Conservation (phyloP, 179 eudicot species). For the Pouteria campechiana region DNA sequence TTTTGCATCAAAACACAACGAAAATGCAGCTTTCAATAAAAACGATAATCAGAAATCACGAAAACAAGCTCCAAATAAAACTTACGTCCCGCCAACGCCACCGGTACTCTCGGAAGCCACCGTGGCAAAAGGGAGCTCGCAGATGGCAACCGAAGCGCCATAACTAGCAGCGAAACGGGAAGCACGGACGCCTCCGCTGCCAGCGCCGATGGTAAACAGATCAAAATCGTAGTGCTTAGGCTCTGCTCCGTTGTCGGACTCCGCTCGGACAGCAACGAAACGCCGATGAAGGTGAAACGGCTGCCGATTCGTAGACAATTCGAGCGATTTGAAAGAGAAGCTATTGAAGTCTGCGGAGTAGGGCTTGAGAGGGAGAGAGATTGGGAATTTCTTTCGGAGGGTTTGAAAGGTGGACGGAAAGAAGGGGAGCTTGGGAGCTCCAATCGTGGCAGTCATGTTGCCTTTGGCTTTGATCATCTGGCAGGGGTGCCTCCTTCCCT, state of each 20-base stretch:
- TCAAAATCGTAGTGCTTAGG: conserved; percentile 61
- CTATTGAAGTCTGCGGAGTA: conserved; percentile 3
- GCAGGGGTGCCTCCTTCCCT: too few species aligned
- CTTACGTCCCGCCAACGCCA: conserved; percentile 97
- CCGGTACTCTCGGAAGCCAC: conserved; percentile 71
- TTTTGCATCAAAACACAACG: not conserved
- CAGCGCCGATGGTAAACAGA: conserved; percentile 90
- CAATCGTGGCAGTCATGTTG: conserved; percentile 17
- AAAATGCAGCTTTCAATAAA: not conserved
- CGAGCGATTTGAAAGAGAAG: conserved; percentile 14
- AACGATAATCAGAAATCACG: not conserved
- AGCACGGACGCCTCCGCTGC: conserved; percentile 96
- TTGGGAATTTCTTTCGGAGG: conserved; percentile 17
- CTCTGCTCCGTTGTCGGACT: conserved; percentile 46
- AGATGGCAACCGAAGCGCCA: conserved; percentile 86
- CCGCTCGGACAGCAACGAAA: conserved; percentile 34
- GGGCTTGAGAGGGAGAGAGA: conserved; percentile 12
- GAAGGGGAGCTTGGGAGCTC: conserved; percentile 8
- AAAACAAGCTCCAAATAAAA: not conserved
- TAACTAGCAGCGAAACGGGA: conserved; percentile 77
- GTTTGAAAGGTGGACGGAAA: conserved; percentile 26
- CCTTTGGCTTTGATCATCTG: too few species aligned
- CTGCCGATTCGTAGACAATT: conserved; percentile 13
- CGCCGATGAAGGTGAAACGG: conserved; percentile 18
- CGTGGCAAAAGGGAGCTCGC: conserved; percentile 88